Conservation (phyloP, 805 yeast species). For the Kazachstania kunashirensis region DNA sequence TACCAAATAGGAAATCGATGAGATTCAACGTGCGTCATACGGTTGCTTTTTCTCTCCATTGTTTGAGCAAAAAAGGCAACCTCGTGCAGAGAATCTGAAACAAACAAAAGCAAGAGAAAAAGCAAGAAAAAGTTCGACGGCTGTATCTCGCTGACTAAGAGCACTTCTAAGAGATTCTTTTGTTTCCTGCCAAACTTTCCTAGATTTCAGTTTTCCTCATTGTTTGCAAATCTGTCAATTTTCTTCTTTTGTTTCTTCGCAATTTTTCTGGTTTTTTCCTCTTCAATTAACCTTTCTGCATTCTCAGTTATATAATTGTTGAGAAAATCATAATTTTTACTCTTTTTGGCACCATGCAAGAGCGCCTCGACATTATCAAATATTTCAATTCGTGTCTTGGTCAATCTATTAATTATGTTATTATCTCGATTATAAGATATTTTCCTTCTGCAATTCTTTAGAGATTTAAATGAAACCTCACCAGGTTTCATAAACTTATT, state of each 20-base stretch:
- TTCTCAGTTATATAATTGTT: constrained; percentile 11
- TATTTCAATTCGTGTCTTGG: constrained; percentile 53
- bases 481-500: constrained; percentile 69
- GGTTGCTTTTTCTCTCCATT: too few relatives aligned
- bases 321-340: constrained; percentile 23
- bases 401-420: constrained; percentile 48
- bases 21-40: too few relatives aligned
- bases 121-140: too few relatives aligned
- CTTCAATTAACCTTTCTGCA: constrained; percentile 14
- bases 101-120: too few relatives aligned
- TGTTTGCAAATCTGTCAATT: constrained; percentile 4
- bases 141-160: too few relatives aligned
- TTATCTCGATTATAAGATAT: constrained; percentile 50
- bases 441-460: constrained; percentile 42
- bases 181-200: too few relatives aligned
- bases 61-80: too few relatives aligned
- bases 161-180: too few relatives aligned
- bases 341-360: constrained; percentile 25
- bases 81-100: too few relatives aligned
- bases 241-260: constrained; percentile 14
- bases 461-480: constrained; percentile 63
- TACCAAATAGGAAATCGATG: too few relatives aligned
- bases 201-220: too few relatives aligned
- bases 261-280: constrained; percentile 17
- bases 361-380: constrained; percentile 24